Evolutionary conservation across 768 basidiomycete species (phyloP), one percentile per base, ranked within the genome.

Genomic region (Naganishia friedmannii): DNA sequence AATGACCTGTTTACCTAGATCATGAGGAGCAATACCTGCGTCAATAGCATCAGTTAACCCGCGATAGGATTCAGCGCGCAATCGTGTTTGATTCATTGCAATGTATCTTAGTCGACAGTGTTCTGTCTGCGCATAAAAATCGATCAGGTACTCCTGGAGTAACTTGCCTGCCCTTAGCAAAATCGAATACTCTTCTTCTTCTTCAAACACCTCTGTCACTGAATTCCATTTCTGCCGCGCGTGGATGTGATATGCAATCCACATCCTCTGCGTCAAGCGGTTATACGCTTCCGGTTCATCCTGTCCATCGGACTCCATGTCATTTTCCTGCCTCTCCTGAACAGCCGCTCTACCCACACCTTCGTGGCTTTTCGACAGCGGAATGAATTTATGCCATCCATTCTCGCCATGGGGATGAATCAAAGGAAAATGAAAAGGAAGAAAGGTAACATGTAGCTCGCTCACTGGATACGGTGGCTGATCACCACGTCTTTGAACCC

Each of bases 101-200:
- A 82, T 51, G 75, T 76, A 86, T 12, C 46, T 63, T 0, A 87
- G 77, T 1, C 77, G 75, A 8, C 55, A 72, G 26, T 86, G 84
- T 2, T 87, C 85, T 31, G 81, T 74, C 0, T 78, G 74, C 19
- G 85, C 85, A 82, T 82, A 87, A 1, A 71, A 74, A 79, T 87
- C 84, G 55, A 83, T 83, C 45, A 84, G 58, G 71, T 80, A 84
- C 53, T 85, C 82, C 65, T 85, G 84, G 42, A 86, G 82, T 0
- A 87, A 79, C 28, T 75, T 76, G 1, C 82, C 80, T 65, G 77
- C 83, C 29, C 69, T 75, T 67, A 84, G 81, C 10, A 85, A 55
- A 37, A 37, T 37, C 34, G 34, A 37, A 37, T 37, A 37, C 34
- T 37, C 34, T 37, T 37, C 34, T 37, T 37, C 34, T 37, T 37